Evolutionary conservation across 2,329 filamentous ascomycete species (phyloP), one percentile per base, ranked within the genome.

Genomic region (Arthrobotrys sinensis): DNA sequence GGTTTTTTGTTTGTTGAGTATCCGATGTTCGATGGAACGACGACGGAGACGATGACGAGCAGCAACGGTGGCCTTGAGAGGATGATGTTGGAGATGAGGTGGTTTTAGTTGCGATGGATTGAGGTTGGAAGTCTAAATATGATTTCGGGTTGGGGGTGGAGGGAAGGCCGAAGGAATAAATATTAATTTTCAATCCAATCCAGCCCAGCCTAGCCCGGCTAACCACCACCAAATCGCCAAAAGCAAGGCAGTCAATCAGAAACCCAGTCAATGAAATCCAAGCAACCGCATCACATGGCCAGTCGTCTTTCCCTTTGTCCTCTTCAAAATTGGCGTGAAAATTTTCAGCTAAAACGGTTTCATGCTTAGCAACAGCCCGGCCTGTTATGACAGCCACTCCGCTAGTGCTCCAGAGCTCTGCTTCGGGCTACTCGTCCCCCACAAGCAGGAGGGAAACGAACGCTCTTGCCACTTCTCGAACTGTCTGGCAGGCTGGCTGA

Each of bases 341-440:
- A 62, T 55, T 78, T 69, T 64, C 53, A 40, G 46, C 72, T 67
- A 78, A 78, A 78, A 72, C 67, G 65, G 75, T 78, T 78, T 78
- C 75, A 78, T 78, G 75, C 73, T 50, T 62, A 38, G 62, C 52
- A 76, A 63, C 63, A 63, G 57, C 48, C 53, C 36, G 24, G 55
- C 19, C 55, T 43, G 55, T 34, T 53, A 34, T 52, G 52, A 46
- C 68, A 52, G 55, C 45, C 46, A 57, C 57, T 60, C 60, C 50
- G 32, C 62, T 73, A 60, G 36, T 60, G 55, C 55, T 43, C 36
- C 36, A 60, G 55, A 60, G 69, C 69, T 66, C 62, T 52, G 38
- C 53, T 73, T 73, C 6, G 24, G 69, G 69, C 40, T 65, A 32
- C 28, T 66, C 48, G 34, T 66, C 36, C 50, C 69, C 40, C 50